These are phyloP conservation scores for Oldenlandia corymbosa DNA, from an alignment of 257 asterid species.

Conservation along the genomic window DNA sequence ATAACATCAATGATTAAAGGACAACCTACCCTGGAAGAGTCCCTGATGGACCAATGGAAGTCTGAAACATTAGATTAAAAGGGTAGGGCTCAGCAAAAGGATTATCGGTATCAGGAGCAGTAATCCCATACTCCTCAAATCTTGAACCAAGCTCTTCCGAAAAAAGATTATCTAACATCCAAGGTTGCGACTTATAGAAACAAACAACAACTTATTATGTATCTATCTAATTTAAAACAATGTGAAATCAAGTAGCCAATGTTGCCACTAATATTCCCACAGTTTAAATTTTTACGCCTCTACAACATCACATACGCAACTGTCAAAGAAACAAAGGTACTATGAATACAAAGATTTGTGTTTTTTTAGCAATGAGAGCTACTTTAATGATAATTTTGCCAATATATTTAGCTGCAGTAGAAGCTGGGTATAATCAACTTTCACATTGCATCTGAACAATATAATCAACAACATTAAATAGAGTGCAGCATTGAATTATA, in stretches of 20 bases:
- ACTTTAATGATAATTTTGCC: background rate
- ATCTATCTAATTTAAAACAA: too few relatives aligned
- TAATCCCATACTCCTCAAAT: slow-evolving; percentile 13
- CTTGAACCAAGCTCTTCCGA: slow-evolving; percentile 18
- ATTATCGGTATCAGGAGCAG: slow-evolving; percentile 21
- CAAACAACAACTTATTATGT: too few relatives aligned
- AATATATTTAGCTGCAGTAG: background rate
- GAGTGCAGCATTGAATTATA: background rate
- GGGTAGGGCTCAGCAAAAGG: slow-evolving; percentile 19
- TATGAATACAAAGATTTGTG: too few relatives aligned
- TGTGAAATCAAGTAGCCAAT: slow-evolving; percentile 69
- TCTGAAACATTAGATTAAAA: slow-evolving; percentile 59
- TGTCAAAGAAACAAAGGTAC: slow-evolving; percentile 25
- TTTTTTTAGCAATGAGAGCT: too few relatives aligned
- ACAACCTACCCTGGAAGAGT: slow-evolving; percentile 57
- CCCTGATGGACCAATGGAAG: slow-evolving; percentile 75
- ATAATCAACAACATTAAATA: background rate
- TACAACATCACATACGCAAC: slow-evolving; percentile 87
- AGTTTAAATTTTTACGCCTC: slow-evolving; percentile 52
- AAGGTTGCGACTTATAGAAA: too few relatives aligned
- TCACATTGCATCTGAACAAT: background rate
- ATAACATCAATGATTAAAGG: background rate
- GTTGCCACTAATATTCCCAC: slow-evolving; percentile 44
- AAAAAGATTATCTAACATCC: slow-evolving; percentile 17
- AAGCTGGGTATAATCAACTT: background rate